phyloP scores from a whole-genome alignment of 1,139 yeast species.

The Suzukiozyma palmioleophila region DNA sequence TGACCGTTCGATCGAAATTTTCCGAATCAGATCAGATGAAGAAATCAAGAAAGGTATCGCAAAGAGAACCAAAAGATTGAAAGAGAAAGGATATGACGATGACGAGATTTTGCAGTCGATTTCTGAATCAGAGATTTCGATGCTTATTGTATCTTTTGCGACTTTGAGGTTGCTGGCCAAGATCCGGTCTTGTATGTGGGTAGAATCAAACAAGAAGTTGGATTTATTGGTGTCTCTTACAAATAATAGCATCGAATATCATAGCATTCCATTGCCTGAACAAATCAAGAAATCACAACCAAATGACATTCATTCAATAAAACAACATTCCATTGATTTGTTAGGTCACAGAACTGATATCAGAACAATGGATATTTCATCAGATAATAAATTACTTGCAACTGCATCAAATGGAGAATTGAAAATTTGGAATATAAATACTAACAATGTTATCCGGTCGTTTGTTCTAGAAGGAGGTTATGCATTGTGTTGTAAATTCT shows the following conservation, averaged over 20 bases:
- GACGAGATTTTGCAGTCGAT: slow-evolving; percentile 58
- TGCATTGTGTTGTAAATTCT: slow-evolving; percentile 72
- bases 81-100: slow-evolving; percentile 59
- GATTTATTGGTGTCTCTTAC: slow-evolving; percentile 62
- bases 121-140: slow-evolving; percentile 50
- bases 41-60: slow-evolving; percentile 77
- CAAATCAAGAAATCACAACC: slow-evolving; percentile 43
- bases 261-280: slow-evolving; percentile 49
- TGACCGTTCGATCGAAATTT: slow-evolving; percentile 79
- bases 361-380: slow-evolving; percentile 76
- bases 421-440: slow-evolving; percentile 81
- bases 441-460: slow-evolving; percentile 74
- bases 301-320: slow-evolving; percentile 22
- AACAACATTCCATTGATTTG: slow-evolving; percentile 57
- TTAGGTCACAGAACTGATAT: slow-evolving; percentile 90
- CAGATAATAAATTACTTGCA: slow-evolving; percentile 75
- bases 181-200: slow-evolving; percentile 57
- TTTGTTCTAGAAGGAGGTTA: slow-evolving; percentile 75
- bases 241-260: slow-evolving; percentile 73
- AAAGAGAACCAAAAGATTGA: slow-evolving; percentile 74
- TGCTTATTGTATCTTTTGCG: slow-evolving; percentile 63
- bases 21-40: slow-evolving; percentile 69
- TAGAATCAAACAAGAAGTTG: slow-evolving; percentile 35
- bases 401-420: slow-evolving; percentile 88
- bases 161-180: slow-evolving; percentile 54